Base-by-base conservation (phyloP, 768 basidiomycete genomes). In the Asterophora parasitica region DNA sequence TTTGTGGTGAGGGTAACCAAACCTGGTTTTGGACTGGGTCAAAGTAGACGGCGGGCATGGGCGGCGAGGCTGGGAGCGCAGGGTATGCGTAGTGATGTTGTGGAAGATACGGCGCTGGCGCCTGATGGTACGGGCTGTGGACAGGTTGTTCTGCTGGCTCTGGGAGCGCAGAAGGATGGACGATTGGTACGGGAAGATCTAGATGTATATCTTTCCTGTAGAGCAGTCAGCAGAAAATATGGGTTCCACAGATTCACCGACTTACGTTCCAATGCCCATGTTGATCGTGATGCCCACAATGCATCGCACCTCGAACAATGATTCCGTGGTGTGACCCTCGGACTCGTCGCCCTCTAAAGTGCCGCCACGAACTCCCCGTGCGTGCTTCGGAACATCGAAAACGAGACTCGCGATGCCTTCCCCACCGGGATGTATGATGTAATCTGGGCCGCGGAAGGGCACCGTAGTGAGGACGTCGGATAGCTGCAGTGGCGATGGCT, bases 391-490 rank as follows among this genome's bases (percentile, higher is more conserved):
- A n/a, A 90, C 79, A 60, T 91, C 83, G 52, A 92, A 82, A 9
- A 88, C 85, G 9, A 92, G 74, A 57, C 77, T 81, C 1, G 89
- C 89, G 1, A 90, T 76, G 16, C 89, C 89, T 58, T 91, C 89
- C 2, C 73, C 74, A 13, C 85, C 86, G 0, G 87, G 85, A 7
- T 74, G 75, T 26, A 90, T 79, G 27, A 78, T 77, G 54, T 90
- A 91, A 56, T 91, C 89, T 23, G 76, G 73, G 2, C 86, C 87
- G 32, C 78, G 77, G 63, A 85, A 92, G 9, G 83, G 75, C 13
- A 90, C 81, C 9, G 76, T 79, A 2, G 79, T 75, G 20, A 87
- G 65, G 0, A 81, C 77, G 59, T 92, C 90, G 0, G 81, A 81
- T 9, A 85, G 70, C 46, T 82, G 76, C 30, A 88, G 62, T 0